These are phyloP conservation scores for Aspergillus tanneri DNA, from an alignment of 2,329 filamentous ascomycete genomes.

Conservation along the genomic window DNA sequence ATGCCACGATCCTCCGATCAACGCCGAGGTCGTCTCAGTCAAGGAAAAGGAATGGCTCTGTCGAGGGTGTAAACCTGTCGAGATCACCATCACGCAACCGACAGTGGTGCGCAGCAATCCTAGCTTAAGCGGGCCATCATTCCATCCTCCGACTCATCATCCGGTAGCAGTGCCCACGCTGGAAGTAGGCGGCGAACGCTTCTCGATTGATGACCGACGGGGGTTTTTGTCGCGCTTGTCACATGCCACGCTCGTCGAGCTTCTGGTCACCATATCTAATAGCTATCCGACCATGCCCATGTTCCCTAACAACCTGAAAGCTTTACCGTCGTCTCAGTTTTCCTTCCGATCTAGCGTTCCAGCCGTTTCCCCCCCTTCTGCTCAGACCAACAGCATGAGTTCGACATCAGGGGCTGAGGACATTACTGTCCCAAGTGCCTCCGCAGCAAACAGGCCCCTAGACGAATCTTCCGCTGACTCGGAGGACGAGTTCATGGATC, in stretches of 20 bases:
- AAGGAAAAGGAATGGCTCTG: slow-evolving; percentile 72
- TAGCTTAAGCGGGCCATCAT: slow-evolving; percentile 7
- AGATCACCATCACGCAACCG: slow-evolving; percentile 45
- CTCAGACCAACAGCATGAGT: neutral
- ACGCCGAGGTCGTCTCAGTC: slow-evolving; percentile 66
- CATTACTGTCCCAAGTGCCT: slow-evolving; percentile 4
- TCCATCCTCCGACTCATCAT: slow-evolving; percentile 12
- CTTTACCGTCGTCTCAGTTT: slow-evolving; percentile 27
- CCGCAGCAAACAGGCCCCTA: slow-evolving; percentile 19
- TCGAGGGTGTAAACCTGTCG: slow-evolving; percentile 56
- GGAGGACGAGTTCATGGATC: slow-evolving; percentile 49
- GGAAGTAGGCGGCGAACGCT: slow-evolving; percentile 30
- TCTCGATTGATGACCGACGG: slow-evolving; percentile 53
- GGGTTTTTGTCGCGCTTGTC: slow-evolving; percentile 63
- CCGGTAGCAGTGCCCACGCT: slow-evolving; percentile 17
- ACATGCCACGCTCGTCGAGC: slow-evolving; percentile 60
- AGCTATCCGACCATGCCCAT: slow-evolving; percentile 65
- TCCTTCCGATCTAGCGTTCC: slow-evolving; percentile 12
- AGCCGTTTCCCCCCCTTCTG: slow-evolving; percentile 3
- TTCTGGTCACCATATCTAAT: slow-evolving; percentile 62
- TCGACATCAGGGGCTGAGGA: neutral
- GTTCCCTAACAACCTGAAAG: slow-evolving; percentile 50
- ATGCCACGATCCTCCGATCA: slow-evolving; percentile 74
- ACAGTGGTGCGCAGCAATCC: slow-evolving; percentile 35
- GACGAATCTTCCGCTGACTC: slow-evolving; percentile 41